Evolutionary conservation across 139 green algal genomes (phyloP).

Genomic region (Micromonas commoda): DNA sequence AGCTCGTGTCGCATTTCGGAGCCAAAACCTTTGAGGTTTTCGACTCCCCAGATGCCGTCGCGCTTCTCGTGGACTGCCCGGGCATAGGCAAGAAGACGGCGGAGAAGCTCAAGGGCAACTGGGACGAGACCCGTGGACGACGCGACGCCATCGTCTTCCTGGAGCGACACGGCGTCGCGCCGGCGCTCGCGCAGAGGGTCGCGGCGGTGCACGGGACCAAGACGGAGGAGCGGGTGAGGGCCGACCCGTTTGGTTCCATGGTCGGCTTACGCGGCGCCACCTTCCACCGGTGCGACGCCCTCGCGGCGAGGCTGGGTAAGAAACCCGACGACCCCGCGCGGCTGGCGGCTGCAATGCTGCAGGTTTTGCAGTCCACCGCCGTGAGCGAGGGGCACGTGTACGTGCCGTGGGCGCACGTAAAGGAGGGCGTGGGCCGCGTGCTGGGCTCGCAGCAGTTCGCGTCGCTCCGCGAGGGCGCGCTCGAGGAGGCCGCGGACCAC

Average conservation of each 20-base stretch:
- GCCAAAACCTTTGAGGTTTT: constrained; percentile 17
- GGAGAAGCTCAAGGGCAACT: constrained; percentile 17
- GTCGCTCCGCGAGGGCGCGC: not conserved
- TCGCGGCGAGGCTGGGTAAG: constrained; percentile 13
- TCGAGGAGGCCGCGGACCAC: not conserved
- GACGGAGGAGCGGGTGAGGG: not conserved
- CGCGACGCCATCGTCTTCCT: constrained; percentile 17
- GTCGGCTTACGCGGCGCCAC: not conserved
- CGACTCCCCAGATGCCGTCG: not conserved
- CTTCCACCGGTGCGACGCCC: constrained; percentile 1
- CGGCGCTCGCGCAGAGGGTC: constrained; percentile 5
- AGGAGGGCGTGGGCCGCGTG: not conserved
- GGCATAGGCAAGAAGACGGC: constrained; percentile 25
- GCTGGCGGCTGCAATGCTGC: not conserved
- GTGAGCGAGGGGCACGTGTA: constrained; percentile 14
- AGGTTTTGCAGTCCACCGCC: not conserved
- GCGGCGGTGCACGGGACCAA: not conserved
- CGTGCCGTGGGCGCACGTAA: not conserved
- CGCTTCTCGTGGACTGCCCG: not conserved
- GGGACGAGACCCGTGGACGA: not conserved
- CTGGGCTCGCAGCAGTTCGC: not conserved
- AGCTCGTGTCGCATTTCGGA: constrained; percentile 9
- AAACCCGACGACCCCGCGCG: constrained; percentile 6
- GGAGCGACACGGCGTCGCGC: not conserved
- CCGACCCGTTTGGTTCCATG: constrained; percentile 5